These are phyloP conservation scores for Amanita inopinata DNA, from an alignment of 768 basidiomycete genomes.

Conservation along the genomic window DNA sequence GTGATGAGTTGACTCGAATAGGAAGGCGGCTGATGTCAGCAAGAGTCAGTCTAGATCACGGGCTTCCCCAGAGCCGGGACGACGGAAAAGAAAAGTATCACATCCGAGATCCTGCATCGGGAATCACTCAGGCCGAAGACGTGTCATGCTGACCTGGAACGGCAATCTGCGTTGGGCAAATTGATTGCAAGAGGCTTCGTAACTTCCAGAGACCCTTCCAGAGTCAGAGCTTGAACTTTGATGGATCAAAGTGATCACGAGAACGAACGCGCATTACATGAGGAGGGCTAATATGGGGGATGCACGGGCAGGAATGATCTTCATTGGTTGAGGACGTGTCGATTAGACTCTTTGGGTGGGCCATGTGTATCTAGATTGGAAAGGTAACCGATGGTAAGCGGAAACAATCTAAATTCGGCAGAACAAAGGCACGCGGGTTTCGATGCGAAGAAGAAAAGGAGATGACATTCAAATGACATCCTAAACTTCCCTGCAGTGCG, in stretches of 20 bases:
- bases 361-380: conserved; percentile 27
- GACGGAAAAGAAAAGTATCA: conserved; percentile 17
- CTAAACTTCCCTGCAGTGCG: conserved; percentile 29
- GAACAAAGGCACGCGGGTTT: conserved; percentile 52
- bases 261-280: conserved; percentile 1
- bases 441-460: conserved; percentile 25
- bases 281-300: conserved; percentile 13
- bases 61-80: conserved; percentile 26
- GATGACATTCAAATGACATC: conserved; percentile 35
- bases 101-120: conserved; percentile 26
- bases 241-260: conserved; percentile 1
- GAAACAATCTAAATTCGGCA: conserved; percentile 39
- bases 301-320: conserved; percentile 13
- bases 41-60: conserved; percentile 15
- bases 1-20: background rate
- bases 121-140: conserved; percentile 16
- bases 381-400: conserved; percentile 34
- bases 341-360: conserved; percentile 37
- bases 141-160: conserved; percentile 14
- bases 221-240: conserved; percentile 9
- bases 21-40: conserved; percentile 9
- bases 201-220: conserved; percentile 9
- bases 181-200: conserved; percentile 3
- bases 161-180: conserved; percentile 22
- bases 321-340: conserved; percentile 14